These are phyloP conservation scores for Epichloe glyceriae DNA, from an alignment of 2,329 filamentous ascomycete genomes.

Conservation along the genomic window DNA sequence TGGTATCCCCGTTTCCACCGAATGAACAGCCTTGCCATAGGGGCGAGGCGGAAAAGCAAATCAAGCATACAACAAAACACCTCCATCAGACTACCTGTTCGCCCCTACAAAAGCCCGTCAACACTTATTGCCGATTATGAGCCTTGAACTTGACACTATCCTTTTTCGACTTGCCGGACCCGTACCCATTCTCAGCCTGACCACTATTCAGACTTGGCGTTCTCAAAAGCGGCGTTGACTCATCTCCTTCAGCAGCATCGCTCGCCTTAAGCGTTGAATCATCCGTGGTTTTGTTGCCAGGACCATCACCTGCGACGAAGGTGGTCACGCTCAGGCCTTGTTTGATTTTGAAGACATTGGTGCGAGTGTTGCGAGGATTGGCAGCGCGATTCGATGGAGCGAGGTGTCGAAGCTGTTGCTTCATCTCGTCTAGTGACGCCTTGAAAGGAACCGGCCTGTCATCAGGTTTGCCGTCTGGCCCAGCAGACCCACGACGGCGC, in stretches of 20 bases:
- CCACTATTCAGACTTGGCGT: constrained; percentile 1
- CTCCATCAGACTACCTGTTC: neutral
- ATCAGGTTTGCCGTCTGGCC: constrained; percentile 37
- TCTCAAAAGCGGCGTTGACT: constrained; percentile 9
- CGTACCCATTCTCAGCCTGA: constrained; percentile 6
- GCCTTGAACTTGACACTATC: neutral
- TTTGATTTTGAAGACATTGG: constrained; percentile 56
- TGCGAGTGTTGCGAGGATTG: constrained; percentile 46
- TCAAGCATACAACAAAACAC: too few relatives aligned
- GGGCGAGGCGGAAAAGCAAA: neutral
- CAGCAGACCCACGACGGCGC: constrained; percentile 43
- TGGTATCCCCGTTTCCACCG: neutral
- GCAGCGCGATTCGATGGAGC: constrained; percentile 55
- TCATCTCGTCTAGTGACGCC: constrained; percentile 49
- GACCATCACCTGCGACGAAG: constrained; percentile 1
- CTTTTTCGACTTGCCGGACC: constrained; percentile 7
- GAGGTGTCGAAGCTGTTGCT: constrained; percentile 45
- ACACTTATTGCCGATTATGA: neutral
- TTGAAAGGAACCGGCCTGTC: constrained; percentile 38
- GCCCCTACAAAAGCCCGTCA: neutral
- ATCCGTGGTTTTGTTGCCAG: constrained; percentile 4
- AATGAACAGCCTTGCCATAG: neutral
- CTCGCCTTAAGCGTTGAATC: neutral
- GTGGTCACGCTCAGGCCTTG: constrained; percentile 18
- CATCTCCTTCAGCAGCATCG: constrained; percentile 1